Base-by-base conservation (phyloP, 1,284 basidiomycete species). In the Schizophyllum amplum region DNA sequence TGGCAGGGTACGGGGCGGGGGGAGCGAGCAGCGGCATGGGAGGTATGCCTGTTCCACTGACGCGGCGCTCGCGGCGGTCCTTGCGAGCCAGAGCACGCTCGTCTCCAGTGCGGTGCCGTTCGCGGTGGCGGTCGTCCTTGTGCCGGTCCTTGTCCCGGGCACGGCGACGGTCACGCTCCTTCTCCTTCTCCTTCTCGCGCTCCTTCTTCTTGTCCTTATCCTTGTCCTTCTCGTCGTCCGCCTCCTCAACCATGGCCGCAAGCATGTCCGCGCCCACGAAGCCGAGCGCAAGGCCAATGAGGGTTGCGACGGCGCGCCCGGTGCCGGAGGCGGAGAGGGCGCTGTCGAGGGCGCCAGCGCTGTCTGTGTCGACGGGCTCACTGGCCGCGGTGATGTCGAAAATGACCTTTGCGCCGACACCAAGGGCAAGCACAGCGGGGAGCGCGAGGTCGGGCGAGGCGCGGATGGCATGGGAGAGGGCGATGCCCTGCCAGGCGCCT, bases 401-500 rank as follows among this genome's bases (percentile, higher is more conserved):
- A 51, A 73, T 75, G 62, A 88, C 80, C 55, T 72, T 77, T 52
- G 82, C 71, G 54, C 74, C 81, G 52, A 49, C 47, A 49, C n/a
- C 47, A 23, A 49, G n/a, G 47, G 22, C 47, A 5, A 23, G n/a
- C 6, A 49, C 17, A 7, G 84, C 78, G 57, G 77, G 72, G 62
- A 85, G 71, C 48, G 79, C 76, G 47, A 85, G 71, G 59, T 75
- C 73, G 27, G 27, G 27, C 52, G 76, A 75, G 55, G 77, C 73
- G 66, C 80, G 80, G 59, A 73, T 75, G 60, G 81, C 75, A 65
- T 81, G 85, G 66, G 88, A 85, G 51, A 91, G 73, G 24, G 80
- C 84, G 61, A 87, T 80, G 54, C 88, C 88, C 69, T 90, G 85
- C 76, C 86, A 84, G 63, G 84, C 76, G 56, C 88, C 88, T n/a